These are phyloP conservation scores for Incumbomyces delicatus DNA, from an alignment of 2,329 filamentous ascomycete genomes.

Conservation along the genomic window DNA sequence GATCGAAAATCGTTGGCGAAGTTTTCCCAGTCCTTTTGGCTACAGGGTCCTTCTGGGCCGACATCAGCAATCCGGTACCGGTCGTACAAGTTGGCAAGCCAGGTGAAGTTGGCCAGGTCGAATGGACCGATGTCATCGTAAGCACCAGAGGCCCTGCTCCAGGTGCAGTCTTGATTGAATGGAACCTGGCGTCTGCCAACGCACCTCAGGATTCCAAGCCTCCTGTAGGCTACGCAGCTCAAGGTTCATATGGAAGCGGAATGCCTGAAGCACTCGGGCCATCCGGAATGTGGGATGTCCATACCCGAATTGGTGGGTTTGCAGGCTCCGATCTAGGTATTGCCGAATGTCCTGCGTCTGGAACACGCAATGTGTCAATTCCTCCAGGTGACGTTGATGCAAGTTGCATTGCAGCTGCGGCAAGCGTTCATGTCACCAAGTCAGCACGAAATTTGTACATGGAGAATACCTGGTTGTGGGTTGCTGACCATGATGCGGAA, in stretches of 20 bases:
- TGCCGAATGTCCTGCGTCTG: slow-evolving; percentile 35
- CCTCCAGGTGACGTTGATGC: neutral
- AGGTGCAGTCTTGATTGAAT: slow-evolving; percentile 63
- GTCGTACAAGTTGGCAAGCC: slow-evolving; percentile 58
- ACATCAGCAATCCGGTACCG: slow-evolving; percentile 49
- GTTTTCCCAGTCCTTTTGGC: slow-evolving; percentile 48
- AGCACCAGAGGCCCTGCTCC: slow-evolving; percentile 56
- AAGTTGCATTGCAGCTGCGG: slow-evolving; percentile 27
- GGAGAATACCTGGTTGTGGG: slow-evolving; percentile 45
- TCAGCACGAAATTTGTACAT: slow-evolving; percentile 31
- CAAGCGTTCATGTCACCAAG: slow-evolving; percentile 30
- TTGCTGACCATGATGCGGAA: slow-evolving; percentile 48
- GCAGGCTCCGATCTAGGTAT: slow-evolving; percentile 38
- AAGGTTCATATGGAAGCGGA: slow-evolving; percentile 2
- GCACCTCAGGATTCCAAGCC: slow-evolving; percentile 11
- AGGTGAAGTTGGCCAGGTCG: slow-evolving; percentile 55
- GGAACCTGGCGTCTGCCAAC: slow-evolving; percentile 51
- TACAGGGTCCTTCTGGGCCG: slow-evolving; percentile 46
- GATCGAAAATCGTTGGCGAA: slow-evolving; percentile 47
- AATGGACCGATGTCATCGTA: slow-evolving; percentile 64
- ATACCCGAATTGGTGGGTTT: slow-evolving; percentile 44
- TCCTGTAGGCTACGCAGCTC: neutral
- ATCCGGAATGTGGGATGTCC: slow-evolving; percentile 49
- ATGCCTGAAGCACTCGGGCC: neutral
- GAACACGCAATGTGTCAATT: slow-evolving; percentile 22